phyloP scores from a whole-genome alignment of 108 stramenopile species.

The Pseudonitzschia pungens region DNA sequence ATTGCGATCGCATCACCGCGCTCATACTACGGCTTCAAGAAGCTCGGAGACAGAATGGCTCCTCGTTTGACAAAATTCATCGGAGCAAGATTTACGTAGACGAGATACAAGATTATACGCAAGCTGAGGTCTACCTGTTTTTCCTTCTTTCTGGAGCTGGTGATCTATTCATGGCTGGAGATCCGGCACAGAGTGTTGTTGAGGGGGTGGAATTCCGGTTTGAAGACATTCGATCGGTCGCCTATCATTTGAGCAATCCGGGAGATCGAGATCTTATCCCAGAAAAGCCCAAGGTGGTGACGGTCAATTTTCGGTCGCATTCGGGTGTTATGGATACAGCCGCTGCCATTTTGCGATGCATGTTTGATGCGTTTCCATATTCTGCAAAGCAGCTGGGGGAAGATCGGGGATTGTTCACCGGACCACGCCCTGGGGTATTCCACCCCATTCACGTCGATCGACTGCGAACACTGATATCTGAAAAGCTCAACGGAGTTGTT shows the following conservation, averaged over 20 bases:
- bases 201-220: slow-evolving; percentile 61
- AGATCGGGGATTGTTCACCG: slow-evolving; percentile 49
- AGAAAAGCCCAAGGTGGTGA: slow-evolving; percentile 43
- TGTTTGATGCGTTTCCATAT: slow-evolving; percentile 43
- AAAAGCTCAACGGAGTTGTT: slow-evolving; percentile 37
- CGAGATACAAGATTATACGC: slow-evolving; percentile 56
- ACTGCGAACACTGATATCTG: slow-evolving; percentile 25
- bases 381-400: slow-evolving; percentile 39
- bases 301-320: slow-evolving; percentile 55
- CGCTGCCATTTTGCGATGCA: slow-evolving; percentile 37
- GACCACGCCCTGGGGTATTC: slow-evolving; percentile 46
- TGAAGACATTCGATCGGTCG: slow-evolving; percentile 55
- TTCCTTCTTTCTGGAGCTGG: slow-evolving; percentile 44
- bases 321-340: slow-evolving; percentile 50
- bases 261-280: slow-evolving; percentile 35
- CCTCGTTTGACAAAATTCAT: neutral
- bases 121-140: slow-evolving; percentile 51
- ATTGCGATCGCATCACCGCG: slow-evolving; percentile 38
- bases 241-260: slow-evolving; percentile 17
- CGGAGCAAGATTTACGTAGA: slow-evolving; percentile 36
- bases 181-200: slow-evolving; percentile 55
- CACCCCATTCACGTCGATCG: too few species aligned
- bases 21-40: neutral
- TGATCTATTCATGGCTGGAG: slow-evolving; percentile 51
- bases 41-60: neutral